Conservation (phyloP, 805 yeast species). For the Barnettozyma pratensis region DNA sequence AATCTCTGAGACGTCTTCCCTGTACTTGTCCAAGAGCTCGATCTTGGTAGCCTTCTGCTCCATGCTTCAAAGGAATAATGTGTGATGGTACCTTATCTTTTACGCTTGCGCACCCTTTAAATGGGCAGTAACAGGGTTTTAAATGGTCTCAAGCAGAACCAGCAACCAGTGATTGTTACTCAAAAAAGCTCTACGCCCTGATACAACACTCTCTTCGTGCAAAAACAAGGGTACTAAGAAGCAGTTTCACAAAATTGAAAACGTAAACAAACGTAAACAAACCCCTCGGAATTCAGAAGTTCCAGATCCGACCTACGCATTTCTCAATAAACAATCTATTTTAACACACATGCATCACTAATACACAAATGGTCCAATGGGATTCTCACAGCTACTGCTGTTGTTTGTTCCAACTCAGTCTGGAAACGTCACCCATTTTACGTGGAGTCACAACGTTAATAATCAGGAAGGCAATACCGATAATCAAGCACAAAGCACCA, state of each 20-base stretch:
- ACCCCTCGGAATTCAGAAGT: not conserved
- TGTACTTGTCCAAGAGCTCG: constrained; percentile 20
- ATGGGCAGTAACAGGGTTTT: too few relatives aligned
- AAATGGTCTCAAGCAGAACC: too few relatives aligned
- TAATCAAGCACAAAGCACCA: constrained; percentile 61
- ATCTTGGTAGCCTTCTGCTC: constrained; percentile 14
- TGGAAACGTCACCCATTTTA: constrained; percentile 65
- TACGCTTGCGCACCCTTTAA: too few relatives aligned
- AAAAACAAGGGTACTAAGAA: too few relatives aligned
- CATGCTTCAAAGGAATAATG: constrained; percentile 6
- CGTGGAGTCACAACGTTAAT: constrained; percentile 63
- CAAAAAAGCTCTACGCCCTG: too few relatives aligned
- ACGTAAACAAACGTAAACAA: constrained; percentile 1
- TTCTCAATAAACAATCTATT: not conserved
- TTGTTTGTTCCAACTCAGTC: constrained; percentile 65
- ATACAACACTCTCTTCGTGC: too few relatives aligned
- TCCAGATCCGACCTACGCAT: not conserved
- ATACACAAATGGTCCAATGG: too few relatives aligned
- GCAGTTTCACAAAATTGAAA: not conserved
- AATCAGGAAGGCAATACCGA: constrained; percentile 47
- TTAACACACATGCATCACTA: too few relatives aligned
- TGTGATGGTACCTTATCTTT: too few relatives aligned
- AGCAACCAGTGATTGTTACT: too few relatives aligned
- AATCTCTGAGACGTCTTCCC: constrained; percentile 20
- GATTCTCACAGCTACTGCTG: not conserved